Conservation (phyloP, 371 early-diverging fungal species). For the Mortierella sp. region DNA sequence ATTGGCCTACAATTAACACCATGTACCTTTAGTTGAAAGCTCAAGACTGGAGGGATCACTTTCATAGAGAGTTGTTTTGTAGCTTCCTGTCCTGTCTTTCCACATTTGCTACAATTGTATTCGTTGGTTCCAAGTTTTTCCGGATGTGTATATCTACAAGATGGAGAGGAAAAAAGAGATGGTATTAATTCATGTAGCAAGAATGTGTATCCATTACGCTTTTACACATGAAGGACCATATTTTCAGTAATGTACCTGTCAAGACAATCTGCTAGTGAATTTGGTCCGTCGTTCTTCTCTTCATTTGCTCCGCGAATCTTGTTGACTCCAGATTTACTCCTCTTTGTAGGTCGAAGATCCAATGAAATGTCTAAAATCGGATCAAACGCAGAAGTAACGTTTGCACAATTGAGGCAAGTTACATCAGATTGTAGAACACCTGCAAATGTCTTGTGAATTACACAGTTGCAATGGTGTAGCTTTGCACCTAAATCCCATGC, state of each 20-base stretch:
- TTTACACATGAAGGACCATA: background rate
- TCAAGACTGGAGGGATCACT: conserved; percentile 87
- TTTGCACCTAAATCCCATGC: conserved; percentile 29
- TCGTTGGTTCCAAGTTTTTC: conserved; percentile 78
- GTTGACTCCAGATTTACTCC: conserved; percentile 47
- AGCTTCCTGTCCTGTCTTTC: conserved; percentile 75
- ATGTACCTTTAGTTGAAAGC: conserved; percentile 89
- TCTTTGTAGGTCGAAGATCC: conserved; percentile 72
- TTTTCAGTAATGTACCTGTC: conserved; percentile 67
- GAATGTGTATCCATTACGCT: background rate
- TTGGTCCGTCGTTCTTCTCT: conserved; percentile 50
- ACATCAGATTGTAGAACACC: conserved; percentile 92
- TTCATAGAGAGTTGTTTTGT: conserved; percentile 91
- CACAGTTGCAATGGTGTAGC: conserved; percentile 79
- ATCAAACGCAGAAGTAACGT: conserved; percentile 84
- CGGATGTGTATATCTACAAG: conserved; percentile 76
- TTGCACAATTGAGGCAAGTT: conserved; percentile 86
- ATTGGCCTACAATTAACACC: too few relatives aligned
- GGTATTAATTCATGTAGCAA: background rate
- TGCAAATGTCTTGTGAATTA: conserved; percentile 92
- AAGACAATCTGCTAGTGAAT: conserved; percentile 63
- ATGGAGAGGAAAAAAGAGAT: conserved; percentile 22
- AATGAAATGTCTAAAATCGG: conserved; percentile 94
- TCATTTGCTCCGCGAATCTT: conserved; percentile 41
- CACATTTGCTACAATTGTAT: conserved; percentile 83